phyloP scores from a whole-genome alignment of 108 stramenopile genomes.

The Nitzschia putrida region DNA sequence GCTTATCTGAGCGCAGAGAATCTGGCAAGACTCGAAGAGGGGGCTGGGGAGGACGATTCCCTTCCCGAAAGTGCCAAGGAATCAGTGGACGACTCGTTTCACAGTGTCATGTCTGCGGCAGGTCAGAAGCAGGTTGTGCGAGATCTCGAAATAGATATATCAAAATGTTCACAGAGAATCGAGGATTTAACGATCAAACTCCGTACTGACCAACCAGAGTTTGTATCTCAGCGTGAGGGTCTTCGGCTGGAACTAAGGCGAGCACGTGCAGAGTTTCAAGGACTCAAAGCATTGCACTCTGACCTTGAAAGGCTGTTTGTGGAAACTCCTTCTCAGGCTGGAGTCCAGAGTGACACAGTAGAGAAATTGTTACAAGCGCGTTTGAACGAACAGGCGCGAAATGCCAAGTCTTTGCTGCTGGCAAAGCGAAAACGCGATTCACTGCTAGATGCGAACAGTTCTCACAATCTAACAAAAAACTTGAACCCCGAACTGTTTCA shows the following conservation, averaged over 20 bases:
- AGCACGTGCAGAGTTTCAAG: slow-evolving; percentile 47
- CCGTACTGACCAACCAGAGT: slow-evolving; percentile 9
- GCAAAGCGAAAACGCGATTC: slow-evolving; percentile 27
- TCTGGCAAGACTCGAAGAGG: slow-evolving; percentile 57
- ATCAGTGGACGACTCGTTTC: slow-evolving; percentile 60
- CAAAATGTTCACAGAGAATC: slow-evolving; percentile 26
- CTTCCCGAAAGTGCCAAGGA: slow-evolving; percentile 36
- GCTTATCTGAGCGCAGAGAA: slow-evolving; percentile 68
- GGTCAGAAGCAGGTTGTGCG: slow-evolving; percentile 41
- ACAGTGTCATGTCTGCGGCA: slow-evolving; percentile 55
- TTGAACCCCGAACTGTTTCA: slow-evolving; percentile 42
- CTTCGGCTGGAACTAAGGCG: slow-evolving; percentile 35
- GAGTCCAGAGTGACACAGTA: not conserved
- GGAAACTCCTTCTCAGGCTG: not conserved
- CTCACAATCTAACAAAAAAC: slow-evolving; percentile 25
- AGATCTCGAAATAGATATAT: slow-evolving; percentile 42
- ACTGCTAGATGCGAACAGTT: not conserved
- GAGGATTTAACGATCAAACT: slow-evolving; percentile 17
- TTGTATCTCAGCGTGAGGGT: slow-evolving; percentile 2
- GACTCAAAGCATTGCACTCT: slow-evolving; percentile 36
- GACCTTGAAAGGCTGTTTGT: slow-evolving; percentile 29
- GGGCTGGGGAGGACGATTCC: slow-evolving; percentile 37
- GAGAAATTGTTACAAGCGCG: slow-evolving; percentile 4
- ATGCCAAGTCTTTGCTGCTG: slow-evolving; percentile 21
- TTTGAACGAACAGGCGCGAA: slow-evolving; percentile 22